These are phyloP conservation scores for barley (Hordeum vulgare) DNA, from an alignment of 176 grass and related monocot genomes.

Conservation along the genomic window DNA sequence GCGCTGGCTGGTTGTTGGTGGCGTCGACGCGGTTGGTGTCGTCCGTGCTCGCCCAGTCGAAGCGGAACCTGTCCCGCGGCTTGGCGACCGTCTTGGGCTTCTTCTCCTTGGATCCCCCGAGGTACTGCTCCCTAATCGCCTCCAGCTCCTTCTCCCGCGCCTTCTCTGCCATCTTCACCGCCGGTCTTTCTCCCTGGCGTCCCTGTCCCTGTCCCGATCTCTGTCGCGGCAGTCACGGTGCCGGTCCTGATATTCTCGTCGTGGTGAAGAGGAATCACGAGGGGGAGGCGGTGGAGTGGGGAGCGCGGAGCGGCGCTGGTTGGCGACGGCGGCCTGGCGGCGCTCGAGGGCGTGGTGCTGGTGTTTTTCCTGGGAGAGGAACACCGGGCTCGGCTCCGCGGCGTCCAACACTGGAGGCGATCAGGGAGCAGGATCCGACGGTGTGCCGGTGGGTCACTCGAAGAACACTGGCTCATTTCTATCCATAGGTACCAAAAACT, in stretches of 20 bases:
- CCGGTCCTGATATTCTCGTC: too few species aligned
- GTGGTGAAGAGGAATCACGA: too few species aligned
- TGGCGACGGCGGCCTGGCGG: conserved; percentile 57
- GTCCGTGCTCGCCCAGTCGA: conserved; percentile 91
- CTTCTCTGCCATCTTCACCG: conserved; percentile 66
- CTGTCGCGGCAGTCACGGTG: too few species aligned
- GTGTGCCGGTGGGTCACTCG: too few species aligned
- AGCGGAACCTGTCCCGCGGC: conserved; percentile 84
- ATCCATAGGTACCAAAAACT: too few species aligned
- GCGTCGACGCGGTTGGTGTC: too few species aligned
- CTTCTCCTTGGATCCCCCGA: conserved; percentile 61
- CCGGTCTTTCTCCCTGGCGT: conserved; percentile 43
- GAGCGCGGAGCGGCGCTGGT: conserved; percentile 38
- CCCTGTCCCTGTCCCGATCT: conserved; percentile 7
- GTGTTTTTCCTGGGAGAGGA: too few species aligned
- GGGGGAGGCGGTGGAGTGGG: conserved; percentile 13
- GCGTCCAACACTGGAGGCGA: too few species aligned
- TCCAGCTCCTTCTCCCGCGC: conserved; percentile 82
- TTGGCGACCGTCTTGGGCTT: conserved; percentile 84
- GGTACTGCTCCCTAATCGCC: conserved; percentile 83
- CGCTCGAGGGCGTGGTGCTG: conserved; percentile 62
- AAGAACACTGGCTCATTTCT: too few species aligned
- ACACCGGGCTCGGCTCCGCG: too few species aligned
- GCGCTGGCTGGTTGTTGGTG: too few species aligned
- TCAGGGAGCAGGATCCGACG: too few species aligned